Evolutionary conservation across 2,329 filamentous ascomycete genomes (phyloP).

Genomic region (Cladophialophora chaetospira): DNA sequence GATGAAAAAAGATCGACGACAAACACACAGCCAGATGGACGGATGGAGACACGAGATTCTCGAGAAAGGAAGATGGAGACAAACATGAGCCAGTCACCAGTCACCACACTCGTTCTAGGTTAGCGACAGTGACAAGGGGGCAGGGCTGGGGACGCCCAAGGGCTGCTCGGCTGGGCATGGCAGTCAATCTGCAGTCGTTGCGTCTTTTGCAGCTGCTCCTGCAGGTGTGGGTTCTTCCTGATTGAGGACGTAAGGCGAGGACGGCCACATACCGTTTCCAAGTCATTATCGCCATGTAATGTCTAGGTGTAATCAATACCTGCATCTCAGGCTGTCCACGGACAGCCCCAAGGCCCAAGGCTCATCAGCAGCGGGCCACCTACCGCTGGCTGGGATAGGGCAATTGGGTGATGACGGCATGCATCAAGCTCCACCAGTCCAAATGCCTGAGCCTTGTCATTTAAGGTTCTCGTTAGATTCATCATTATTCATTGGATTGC

Average conservation of each 20-base stretch:
- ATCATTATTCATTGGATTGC: not conserved
- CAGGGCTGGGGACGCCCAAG: constrained; percentile 5
- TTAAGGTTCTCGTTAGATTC: not conserved
- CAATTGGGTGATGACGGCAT: constrained; percentile 9
- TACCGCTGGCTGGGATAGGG: not conserved
- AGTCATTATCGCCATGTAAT: constrained; percentile 2
- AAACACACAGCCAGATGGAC: constrained; percentile 11
- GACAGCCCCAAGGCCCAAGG: not conserved
- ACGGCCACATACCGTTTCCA: constrained; percentile 4
- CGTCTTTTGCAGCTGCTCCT: constrained; percentile 2
- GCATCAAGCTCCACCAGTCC: constrained; percentile 3
- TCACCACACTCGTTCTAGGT: not conserved
- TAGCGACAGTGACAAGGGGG: constrained; percentile 3
- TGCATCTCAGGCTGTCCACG: too few relatives aligned
- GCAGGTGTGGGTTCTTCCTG: constrained; percentile 8
- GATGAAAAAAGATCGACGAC: constrained; percentile 23
- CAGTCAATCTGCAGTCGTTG: not conserved
- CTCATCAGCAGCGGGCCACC: constrained; percentile 5
- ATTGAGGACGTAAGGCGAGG: constrained; percentile 5
- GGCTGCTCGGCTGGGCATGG: constrained; percentile 1
- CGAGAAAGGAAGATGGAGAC: constrained; percentile 8
- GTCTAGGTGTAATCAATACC: not conserved
- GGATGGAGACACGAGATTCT: constrained; percentile 17
- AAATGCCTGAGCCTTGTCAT: not conserved
- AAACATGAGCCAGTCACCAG: constrained; percentile 5